Conservation (phyloP, 2,329 filamentous ascomycete species). For the Fonsecaea pedrosoi region DNA sequence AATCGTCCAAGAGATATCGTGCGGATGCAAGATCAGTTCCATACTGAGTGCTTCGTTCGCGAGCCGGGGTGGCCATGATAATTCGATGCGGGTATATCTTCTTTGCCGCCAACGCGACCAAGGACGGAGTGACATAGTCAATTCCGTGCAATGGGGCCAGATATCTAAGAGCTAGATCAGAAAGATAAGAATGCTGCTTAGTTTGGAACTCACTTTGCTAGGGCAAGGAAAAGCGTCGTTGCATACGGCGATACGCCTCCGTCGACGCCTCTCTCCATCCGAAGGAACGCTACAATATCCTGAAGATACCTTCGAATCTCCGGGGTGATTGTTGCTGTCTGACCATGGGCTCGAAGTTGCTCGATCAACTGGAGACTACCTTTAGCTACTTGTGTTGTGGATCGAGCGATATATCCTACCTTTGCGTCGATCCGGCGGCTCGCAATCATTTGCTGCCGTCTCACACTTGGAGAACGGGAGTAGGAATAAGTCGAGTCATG, state of each 20-base stretch:
- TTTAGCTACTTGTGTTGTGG: too few relatives aligned
- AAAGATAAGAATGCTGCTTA: not conserved
- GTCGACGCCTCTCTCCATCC: constrained; percentile 83
- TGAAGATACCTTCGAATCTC: constrained; percentile 84
- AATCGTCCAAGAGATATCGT: constrained; percentile 44
- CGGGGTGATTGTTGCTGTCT: constrained; percentile 69
- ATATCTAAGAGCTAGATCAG: constrained; percentile 51
- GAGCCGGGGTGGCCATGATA: constrained; percentile 68
- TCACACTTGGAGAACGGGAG: constrained; percentile 22
- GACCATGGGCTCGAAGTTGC: constrained; percentile 64
- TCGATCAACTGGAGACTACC: constrained; percentile 58
- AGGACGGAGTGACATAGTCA: constrained; percentile 80
- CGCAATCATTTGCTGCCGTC: constrained; percentile 14
- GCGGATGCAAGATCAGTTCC: constrained; percentile 79
- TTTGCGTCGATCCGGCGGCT: constrained; percentile 38
- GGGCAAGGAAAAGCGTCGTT: constrained; percentile 75
- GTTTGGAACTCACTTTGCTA: constrained; percentile 62
- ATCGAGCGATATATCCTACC: constrained; percentile 33
- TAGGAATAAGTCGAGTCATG: constrained; percentile 27
- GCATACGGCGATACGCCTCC: constrained; percentile 78
- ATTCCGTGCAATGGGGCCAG: constrained; percentile 83
- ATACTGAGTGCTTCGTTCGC: constrained; percentile 91
- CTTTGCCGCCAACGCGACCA: constrained; percentile 79
- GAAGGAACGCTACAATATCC: constrained; percentile 85
- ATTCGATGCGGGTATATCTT: constrained; percentile 92